Evolutionary conservation across 108 stramenopile species (phyloP), one percentile per base, ranked within the genome.

Genomic region (Tribonema minus): DNA sequence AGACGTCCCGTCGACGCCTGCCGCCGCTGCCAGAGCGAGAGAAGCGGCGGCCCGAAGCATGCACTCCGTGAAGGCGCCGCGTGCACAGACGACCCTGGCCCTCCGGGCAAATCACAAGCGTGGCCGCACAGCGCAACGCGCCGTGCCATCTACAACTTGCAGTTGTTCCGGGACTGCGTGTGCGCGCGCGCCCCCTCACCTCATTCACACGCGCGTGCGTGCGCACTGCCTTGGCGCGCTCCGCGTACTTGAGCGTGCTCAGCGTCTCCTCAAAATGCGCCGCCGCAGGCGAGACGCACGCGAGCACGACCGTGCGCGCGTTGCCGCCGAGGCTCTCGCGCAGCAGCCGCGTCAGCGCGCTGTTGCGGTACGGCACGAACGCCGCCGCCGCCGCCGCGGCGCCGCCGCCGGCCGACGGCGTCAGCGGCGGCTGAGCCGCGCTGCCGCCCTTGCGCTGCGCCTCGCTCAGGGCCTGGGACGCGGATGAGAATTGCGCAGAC

Each of bases 251-350:
- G 30, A 90, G 86, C 7, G 90, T 90, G 33, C 84, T 59, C 30
- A 89, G 46, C 1, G 89, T 90, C 83, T 90, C 90, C 37, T 83
- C 73, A 58, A 82, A 86, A 87, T 89, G 88, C 68, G 86, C 80
- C 31, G 88, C 89, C 6, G 87, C 88, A 0, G 90, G 90, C 33
- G 70, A 69, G 76, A 89, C 72, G 59, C 87, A 83, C 12, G 89
- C 90, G 29, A 80, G 79, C 79, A 80, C 70, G n/a, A 80, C 70
- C 70, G 96, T 97, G 66, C 92, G 90, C 67, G 92, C 91, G 79
- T 97, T 97, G 5, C 98, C 98, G 35, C 98, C 98, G 15, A 99
- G 71, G 1, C 93, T 92, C 88, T 96, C 96, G 69, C 92, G 91
- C 64, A 99, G 81, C 29, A 99, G 77, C 32, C 95, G 87, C n/a